Conservation (phyloP, 306 rosid species). For the Medicago ruthenica region DNA sequence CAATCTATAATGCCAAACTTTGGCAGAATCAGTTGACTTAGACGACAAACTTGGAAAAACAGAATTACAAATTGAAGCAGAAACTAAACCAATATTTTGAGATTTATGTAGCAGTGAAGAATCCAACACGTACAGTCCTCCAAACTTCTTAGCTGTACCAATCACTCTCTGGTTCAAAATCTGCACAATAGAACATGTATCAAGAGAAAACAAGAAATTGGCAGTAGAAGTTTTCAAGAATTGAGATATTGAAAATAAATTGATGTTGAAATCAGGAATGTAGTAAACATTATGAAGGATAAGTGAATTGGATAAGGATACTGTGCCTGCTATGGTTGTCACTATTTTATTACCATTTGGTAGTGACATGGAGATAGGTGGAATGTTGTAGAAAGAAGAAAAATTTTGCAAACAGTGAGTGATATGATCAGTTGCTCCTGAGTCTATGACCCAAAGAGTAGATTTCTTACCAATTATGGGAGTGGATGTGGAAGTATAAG, state of each 20-base stretch:
- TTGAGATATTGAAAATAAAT: neutral
- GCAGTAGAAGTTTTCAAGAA: neutral
- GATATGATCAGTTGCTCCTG: conserved; percentile 1
- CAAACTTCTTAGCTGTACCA: neutral
- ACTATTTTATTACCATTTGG: neutral
- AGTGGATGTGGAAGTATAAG: neutral
- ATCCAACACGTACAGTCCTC: neutral
- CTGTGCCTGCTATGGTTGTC: neutral
- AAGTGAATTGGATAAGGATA: conserved; percentile 1
- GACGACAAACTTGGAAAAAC: neutral
- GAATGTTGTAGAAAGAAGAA: neutral
- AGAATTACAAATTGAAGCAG: neutral
- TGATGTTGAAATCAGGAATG: neutral
- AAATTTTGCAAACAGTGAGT: neutral
- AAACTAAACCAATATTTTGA: neutral
- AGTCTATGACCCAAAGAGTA: neutral
- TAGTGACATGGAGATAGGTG: neutral
- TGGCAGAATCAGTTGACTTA: neutral
- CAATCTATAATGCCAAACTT: neutral
- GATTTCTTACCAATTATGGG: neutral
- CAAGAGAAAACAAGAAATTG: neutral
- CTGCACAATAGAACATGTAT: too few species aligned
- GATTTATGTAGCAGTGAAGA: neutral
- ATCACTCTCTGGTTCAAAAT: neutral
- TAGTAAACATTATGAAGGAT: neutral